phyloP scores from a whole-genome alignment of 306 rosid species.

The Dalbergia cochinchinensis region DNA sequence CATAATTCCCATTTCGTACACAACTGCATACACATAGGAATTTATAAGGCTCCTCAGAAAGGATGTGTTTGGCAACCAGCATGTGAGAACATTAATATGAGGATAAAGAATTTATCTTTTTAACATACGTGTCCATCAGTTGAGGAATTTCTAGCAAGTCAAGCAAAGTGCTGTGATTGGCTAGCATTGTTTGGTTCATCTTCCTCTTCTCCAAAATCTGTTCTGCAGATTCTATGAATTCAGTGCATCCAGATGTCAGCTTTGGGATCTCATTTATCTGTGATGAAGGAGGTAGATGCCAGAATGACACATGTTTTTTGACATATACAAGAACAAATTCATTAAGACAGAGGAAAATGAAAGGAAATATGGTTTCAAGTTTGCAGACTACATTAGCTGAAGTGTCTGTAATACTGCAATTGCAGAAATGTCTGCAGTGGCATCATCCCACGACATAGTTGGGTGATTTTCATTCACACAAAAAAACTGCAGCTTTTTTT shows the following conservation, averaged over 20 bases:
- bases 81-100: constrained; percentile 3
- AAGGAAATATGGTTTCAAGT: not conserved
- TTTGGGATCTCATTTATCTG: constrained; percentile 89
- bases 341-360: constrained; percentile 8
- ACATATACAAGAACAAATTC: not conserved
- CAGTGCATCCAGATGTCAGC: constrained; percentile 89
- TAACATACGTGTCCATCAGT: constrained; percentile 91
- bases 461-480: not conserved
- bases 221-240: constrained; percentile 87
- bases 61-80: constrained; percentile 11
- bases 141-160: constrained; percentile 99
- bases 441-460: not conserved
- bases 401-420: not conserved
- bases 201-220: constrained; percentile 93
- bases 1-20: constrained; percentile 96
- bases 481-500: not conserved
- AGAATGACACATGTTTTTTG: constrained; percentile 19
- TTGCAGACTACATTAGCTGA: not conserved
- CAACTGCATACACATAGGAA: constrained; percentile 66
- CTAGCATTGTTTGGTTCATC: constrained; percentile 95
- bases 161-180: constrained; percentile 93
- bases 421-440: not conserved
- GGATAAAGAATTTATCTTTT: not conserved
- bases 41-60: constrained; percentile 37
- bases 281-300: constrained; percentile 43